Evolutionary conservation across 495 filamentous ascomycete species (phyloP).

Genomic region (Penicillium angulare): DNA sequence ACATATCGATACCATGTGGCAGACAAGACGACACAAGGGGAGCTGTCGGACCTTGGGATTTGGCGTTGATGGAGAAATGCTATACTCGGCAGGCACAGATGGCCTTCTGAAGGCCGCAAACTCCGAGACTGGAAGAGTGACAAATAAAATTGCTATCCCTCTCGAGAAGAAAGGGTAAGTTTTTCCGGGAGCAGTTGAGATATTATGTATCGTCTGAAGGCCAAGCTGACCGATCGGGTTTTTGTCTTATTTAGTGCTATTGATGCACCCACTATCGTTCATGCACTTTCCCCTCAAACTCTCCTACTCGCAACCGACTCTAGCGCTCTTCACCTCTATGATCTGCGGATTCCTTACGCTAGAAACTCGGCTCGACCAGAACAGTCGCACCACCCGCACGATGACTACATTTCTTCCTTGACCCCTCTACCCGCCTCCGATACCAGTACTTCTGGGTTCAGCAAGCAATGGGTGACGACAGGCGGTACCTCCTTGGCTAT

Average conservation of each 20-base stretch:
- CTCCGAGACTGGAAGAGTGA: slow-evolving; percentile 74
- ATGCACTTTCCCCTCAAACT: slow-evolving; percentile 80
- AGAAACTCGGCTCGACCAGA: slow-evolving; percentile 58
- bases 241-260: slow-evolving; percentile 24
- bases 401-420: slow-evolving; percentile 89
- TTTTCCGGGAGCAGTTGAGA: slow-evolving; percentile 7
- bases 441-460: slow-evolving; percentile 76
- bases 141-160: slow-evolving; percentile 64
- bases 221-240: slow-evolving; percentile 2
- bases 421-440: slow-evolving; percentile 76
- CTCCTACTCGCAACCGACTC: slow-evolving; percentile 89
- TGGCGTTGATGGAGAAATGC: slow-evolving; percentile 66
- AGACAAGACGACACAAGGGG: slow-evolving; percentile 85
- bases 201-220: not conserved
- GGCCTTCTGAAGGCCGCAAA: slow-evolving; percentile 84
- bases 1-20: slow-evolving; percentile 80
- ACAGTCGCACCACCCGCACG: slow-evolving; percentile 80
- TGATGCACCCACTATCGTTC: slow-evolving; percentile 75
- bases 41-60: slow-evolving; percentile 82
- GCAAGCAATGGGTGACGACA: slow-evolving; percentile 90
- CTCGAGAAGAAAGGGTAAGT: slow-evolving; percentile 38
- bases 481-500: slow-evolving; percentile 87
- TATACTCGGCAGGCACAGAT: slow-evolving; percentile 91
- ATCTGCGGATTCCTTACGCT: slow-evolving; percentile 69
- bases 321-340: slow-evolving; percentile 83